Evolutionary conservation across 345 rosid genomes (phyloP), one percentile per base, ranked within the genome.

Genomic region (Anacardium occidentale): DNA sequence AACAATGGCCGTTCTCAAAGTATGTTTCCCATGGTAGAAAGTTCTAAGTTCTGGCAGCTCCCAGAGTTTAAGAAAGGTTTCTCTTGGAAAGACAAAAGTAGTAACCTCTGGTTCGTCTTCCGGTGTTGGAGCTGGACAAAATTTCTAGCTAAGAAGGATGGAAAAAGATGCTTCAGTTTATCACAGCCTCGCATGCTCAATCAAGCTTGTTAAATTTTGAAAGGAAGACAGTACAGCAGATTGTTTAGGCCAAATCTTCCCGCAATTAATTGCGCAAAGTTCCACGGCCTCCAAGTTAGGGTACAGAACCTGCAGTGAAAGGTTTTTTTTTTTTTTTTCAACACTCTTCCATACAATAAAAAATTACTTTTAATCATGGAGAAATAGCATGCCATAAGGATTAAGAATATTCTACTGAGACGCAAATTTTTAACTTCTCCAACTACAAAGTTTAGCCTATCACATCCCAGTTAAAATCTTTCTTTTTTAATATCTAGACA

Each of bases 21-120:
- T 61, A 47, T 71, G 73, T 44, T 1, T 29, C 2, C 66, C 76
- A 9, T 72, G 66, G 53, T 58, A 77, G 66, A 83, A 75, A 12
- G 60, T 59, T 22, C 34, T 17, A 3, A 80, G 75, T 20, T 73
- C 26, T 0, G 75, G 72, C 20, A 83, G 7, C 5, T 9, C 3
- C 8, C 3, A 9, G 18, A 80, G 73, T 0, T 1, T 14, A 4
- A 78, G 22, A 10, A 2, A 51, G 24, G 15, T 63, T 18, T 73
- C 64, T 34, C 62, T 29, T 37, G 82, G 81, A 72, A 79, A 72
- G 34, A 18, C 9, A 51, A 77, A 69, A 8, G 64, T 37, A 62
- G 8, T 9, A 62, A 7, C 21, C 12, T 62, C 69, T 17, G 0
- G 4, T 70, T 11, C 10, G 13, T 4, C 55, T 70, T 62, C 26